Evolutionary conservation across 768 basidiomycete genomes (phyloP), one percentile per base, ranked within the genome.

Genomic region (Suillus luteus): DNA sequence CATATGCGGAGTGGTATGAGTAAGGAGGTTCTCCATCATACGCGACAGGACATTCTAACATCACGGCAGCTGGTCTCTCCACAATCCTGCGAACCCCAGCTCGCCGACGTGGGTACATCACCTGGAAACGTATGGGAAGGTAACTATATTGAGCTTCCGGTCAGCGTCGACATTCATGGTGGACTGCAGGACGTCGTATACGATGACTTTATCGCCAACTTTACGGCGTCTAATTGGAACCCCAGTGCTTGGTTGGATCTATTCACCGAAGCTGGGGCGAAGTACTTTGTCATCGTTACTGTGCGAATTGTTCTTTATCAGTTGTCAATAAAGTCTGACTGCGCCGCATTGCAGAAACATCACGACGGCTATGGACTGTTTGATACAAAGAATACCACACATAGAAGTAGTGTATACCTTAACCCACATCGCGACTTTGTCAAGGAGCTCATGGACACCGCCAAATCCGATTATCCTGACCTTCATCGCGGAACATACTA

Each of bases 281-380:
- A 84, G 67, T 87, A 87, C 65, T 86, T 87, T 65, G 85, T 87
- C 24, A 72, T 85, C 41, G 83, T 84, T 8, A 81, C 85, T 17
- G 84, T 81, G 22, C 7, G 80, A 73, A 2, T 15, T 51, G 55
- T 55, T 12, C 61, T 41, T 14, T 63, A 22, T n/a, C 58, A 11
- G 19, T 48, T 14, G 17, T 65, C 17, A 8, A 40, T 40, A n/a
- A 35, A 58, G 31, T 41, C 55, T 40, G 41, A 38, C n/a, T 22
- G 0, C 51, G 12, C 14, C 37, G 15, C 11, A 35, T 19, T 31
- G 14, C 67, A 84, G 81, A 87, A 85, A 80, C 86, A 88, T 61
- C 86, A 88, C 62, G 87, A 88, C 61, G 87, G 87, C 0, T 86
- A 82, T 63, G 77, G 76, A 1, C 68, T 87, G 2, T 88, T 87